A percentile compares a stretch with the other conserved stretches of the same genome.
Evolutionary conservation across 352 stramenopile species (phyloP).

Genomic region (Phytophthora ohioensis): DNA sequence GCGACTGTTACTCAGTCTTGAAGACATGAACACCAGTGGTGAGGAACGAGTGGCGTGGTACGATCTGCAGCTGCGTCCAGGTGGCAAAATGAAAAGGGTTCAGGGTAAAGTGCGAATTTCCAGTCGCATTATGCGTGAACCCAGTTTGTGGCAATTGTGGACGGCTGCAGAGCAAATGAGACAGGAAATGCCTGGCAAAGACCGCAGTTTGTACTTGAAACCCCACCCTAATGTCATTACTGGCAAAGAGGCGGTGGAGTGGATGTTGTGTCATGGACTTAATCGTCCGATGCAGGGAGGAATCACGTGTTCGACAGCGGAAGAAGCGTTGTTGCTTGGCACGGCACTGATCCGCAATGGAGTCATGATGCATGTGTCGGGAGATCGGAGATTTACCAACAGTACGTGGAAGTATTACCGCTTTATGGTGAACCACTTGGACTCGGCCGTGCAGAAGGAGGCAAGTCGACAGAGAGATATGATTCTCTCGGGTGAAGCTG

Average conservation of each 20-base stretch:
- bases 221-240: conserved; percentile 82
- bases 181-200: conserved; percentile 67
- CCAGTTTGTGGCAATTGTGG: conserved; percentile 87
- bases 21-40: conserved; percentile 86
- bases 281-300: conserved; percentile 89
- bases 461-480: conserved; percentile 62
- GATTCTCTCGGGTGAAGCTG: conserved; percentile 76
- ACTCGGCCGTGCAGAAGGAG: conserved; percentile 57
- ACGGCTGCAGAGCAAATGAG: conserved; percentile 87
- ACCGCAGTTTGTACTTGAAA: conserved; percentile 89
- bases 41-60: conserved; percentile 88
- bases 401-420: conserved; percentile 91
- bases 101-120: conserved; percentile 86
- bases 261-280: conserved; percentile 87
- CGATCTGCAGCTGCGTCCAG: conserved; percentile 81
- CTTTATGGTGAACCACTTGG: conserved; percentile 84
- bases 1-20: conserved; percentile 77
- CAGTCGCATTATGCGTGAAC: conserved; percentile 86
- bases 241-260: conserved; percentile 82
- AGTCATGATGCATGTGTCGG: conserved; percentile 79
- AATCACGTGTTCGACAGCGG: conserved; percentile 83
- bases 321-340: conserved; percentile 84
- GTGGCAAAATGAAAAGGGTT: conserved; percentile 88
- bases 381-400: conserved; percentile 77
- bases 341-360: conserved; percentile 74